Base-by-base conservation (phyloP, 1,139 yeast genomes). In the Geotrichum fermentans region DNA sequence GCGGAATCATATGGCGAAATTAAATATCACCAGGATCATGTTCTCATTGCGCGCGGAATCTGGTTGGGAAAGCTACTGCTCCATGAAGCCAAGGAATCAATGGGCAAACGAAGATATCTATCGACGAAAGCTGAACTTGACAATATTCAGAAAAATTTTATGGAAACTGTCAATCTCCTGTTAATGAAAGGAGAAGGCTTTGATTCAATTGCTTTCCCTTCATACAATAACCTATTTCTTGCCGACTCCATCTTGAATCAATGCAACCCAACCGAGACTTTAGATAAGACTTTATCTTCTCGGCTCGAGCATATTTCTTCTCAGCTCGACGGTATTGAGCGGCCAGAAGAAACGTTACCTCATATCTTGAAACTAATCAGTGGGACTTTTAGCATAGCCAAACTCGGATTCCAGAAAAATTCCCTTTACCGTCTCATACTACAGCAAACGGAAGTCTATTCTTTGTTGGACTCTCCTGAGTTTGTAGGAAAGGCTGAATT, bases 391-490 rank as follows among this genome's bases (percentile, higher is more conserved):
- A 43, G 49, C 18, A 43, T 58, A 16, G 51, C 55, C 3, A 55
- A 58, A 17, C 49, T 50, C n/a, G 56, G 55, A 7, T 58, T 56
- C 33, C 50, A 56, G 34, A 57, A 57, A 42, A 57, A 58, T 43
- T 55, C 56, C 26, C 46, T 59, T 13, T 53, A 52, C 21, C 45
- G 56, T 18, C 30, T 54, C 21, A 52, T 57, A 10, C 42, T 40
- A 14, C 61, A 59, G 38, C 61, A 60, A 43, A 36, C 55, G 3
- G 55, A 50, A 7, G 54, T 55, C 6, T 61, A 58, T 43, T 45
- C 56, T 2, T 43, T 61, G n/a, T 49, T 61, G 18, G 59, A 55
- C 11, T 24, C 55, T 14, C 60, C 62, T 0, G 63, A 61, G 33
- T 52, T 61, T 35, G 44, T 38, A 17, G 51, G 51, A 8, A 52